A percentile compares a stretch with the other conserved stretches of the same genome.
Conservation (phyloP, 371 early-diverging fungal genomes). For the Coemansia sp. region DNA sequence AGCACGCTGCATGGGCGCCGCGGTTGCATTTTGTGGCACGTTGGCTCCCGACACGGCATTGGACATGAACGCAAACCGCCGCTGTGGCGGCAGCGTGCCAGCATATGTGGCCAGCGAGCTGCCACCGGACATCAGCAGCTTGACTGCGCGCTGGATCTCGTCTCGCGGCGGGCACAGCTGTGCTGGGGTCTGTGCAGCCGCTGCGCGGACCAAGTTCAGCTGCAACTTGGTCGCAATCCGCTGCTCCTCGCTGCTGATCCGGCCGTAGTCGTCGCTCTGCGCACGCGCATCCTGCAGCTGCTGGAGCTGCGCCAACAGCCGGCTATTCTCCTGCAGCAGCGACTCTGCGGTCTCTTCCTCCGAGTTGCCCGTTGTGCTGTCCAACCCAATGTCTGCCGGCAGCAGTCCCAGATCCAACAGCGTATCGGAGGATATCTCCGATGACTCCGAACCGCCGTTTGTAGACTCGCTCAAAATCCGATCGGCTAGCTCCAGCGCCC, state of each 20-base stretch:
- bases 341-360: slow-evolving; percentile 26
- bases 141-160: slow-evolving; percentile 35
- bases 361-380: neutral
- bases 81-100: slow-evolving; percentile 45
- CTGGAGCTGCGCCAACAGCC: slow-evolving; percentile 20
- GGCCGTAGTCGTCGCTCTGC: slow-evolving; percentile 13
- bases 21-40: slow-evolving; percentile 31
- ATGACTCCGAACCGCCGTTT: neutral
- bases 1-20: slow-evolving; percentile 29
- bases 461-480: neutral
- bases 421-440: slow-evolving; percentile 3
- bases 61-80: slow-evolving; percentile 41
- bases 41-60: slow-evolving; percentile 19
- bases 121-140: slow-evolving; percentile 17
- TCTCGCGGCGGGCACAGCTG: slow-evolving; percentile 28
- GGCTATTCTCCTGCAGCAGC: slow-evolving; percentile 20
- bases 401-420: slow-evolving; percentile 21
- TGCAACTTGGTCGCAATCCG: slow-evolving; percentile 29
- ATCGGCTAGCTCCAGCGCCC: slow-evolving; percentile 19
- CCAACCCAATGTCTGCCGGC: slow-evolving; percentile 16
- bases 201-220: slow-evolving; percentile 17
- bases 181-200: slow-evolving; percentile 17
- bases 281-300: slow-evolving; percentile 40
- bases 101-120: slow-evolving; percentile 14
- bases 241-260: slow-evolving; percentile 26